A percentile compares a stretch with the other conserved stretches of the same genome.
Conservation (phyloP, 2,329 filamentous ascomycete species). For the Tolypocladium ovalisporum region DNA sequence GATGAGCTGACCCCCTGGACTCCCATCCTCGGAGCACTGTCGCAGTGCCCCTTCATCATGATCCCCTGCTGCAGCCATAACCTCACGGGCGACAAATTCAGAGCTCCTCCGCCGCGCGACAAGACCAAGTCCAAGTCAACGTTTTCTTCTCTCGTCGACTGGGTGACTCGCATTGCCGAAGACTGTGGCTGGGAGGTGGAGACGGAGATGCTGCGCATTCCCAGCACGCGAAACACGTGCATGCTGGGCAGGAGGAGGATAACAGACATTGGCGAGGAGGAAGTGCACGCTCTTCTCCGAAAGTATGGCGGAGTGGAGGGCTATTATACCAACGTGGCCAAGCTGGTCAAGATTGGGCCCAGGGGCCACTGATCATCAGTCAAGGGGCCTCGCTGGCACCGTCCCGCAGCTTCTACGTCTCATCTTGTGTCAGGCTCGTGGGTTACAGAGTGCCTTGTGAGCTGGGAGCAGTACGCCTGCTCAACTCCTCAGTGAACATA, state of each 20-base stretch:
- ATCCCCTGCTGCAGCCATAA: slow-evolving; percentile 94
- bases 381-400: neutral
- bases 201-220: slow-evolving; percentile 79
- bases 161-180: slow-evolving; percentile 57
- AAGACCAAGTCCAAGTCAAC: slow-evolving; percentile 49
- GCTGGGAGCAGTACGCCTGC: neutral
- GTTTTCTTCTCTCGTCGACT: slow-evolving; percentile 75
- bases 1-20: slow-evolving; percentile 97
- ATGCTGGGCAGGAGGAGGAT: slow-evolving; percentile 54
- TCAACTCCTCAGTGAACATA: neutral
- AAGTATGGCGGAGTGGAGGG: slow-evolving; percentile 45
- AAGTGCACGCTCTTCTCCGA: slow-evolving; percentile 32
- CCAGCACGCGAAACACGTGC: slow-evolving; percentile 79
- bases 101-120: slow-evolving; percentile 48
- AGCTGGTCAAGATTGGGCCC: slow-evolving; percentile 42
- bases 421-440: no score
- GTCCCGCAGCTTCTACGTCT: neutral
- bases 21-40: slow-evolving; percentile 70
- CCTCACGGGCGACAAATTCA: slow-evolving; percentile 63
- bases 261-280: slow-evolving; percentile 16
- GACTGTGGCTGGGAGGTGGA: slow-evolving; percentile 69
- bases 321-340: slow-evolving; percentile 48
- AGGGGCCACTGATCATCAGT: slow-evolving; percentile 23
- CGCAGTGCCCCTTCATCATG: slow-evolving; percentile 71
- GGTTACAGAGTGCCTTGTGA: neutral